Evolutionary conservation across 2,329 filamentous ascomycete species (phyloP), one percentile per base, ranked within the genome.

Genomic region (Fusarium penzigii): DNA sequence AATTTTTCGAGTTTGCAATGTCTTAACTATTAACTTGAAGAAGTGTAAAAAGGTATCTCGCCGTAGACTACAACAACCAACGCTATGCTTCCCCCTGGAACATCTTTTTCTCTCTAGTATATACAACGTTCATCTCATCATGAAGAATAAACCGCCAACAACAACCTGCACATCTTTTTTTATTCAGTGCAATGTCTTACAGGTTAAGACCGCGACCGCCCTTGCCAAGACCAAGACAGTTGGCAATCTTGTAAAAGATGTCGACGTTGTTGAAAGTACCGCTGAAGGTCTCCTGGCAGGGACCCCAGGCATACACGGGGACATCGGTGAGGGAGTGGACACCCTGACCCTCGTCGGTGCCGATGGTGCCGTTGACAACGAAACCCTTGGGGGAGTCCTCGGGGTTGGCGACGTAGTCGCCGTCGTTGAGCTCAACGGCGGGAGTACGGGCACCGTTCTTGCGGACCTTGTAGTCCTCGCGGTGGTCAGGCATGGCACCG

Each of bases 281-380:
- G 5, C 85, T 83, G 67, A 94, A 94, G 13, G 81, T 73, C 63
- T 90, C 86, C 70, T 91, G 86, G 74, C 90, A 93, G 6, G 90
- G 90, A 0, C 90, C 90, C 75, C 82, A 81, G 1, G 89, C 87
- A 64, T 89, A 93, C 17, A 94, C 86, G 2, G 88, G 85, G 32
- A 92, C 88, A 63, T 92, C 88, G 1, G 88, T 92, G 56, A 92
- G 75, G 20, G 84, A 89, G 75, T 92, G 88, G 16, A 91, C 88
- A 45, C 88, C 90, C 73, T 88, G 81, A 39, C 77, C 68, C 62
- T 87, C 81, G 49, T 70, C 72, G 2, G 84, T 79, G 0, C 86
- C 81, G 16, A 94, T 71, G 0, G 88, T 92, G 45, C 90, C 90
- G 65, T 93, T 92, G 59, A 91, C 75, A 49, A 90, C 65, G 70